These are phyloP conservation scores for Annulohypoxylon truncatum DNA, from an alignment of 2,329 filamentous ascomycete species.

Conservation along the genomic window DNA sequence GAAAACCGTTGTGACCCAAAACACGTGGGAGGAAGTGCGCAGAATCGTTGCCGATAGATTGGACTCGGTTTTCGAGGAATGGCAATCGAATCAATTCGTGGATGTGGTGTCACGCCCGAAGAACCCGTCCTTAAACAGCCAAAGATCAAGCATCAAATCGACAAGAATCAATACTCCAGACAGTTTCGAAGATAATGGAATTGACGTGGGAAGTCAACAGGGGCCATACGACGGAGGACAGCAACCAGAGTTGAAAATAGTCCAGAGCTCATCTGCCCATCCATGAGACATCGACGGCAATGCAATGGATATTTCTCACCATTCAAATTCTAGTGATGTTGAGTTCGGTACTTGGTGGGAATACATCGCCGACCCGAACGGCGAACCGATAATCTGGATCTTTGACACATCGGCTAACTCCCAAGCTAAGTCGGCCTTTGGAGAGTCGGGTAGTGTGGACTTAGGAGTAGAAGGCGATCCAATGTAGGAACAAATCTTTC, in stretches of 20 bases:
- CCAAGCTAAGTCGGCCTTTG: no score
- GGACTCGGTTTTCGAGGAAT: conserved; percentile 2
- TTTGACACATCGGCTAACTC: background rate
- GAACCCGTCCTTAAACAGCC: background rate
- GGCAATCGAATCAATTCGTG: background rate
- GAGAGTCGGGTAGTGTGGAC: background rate
- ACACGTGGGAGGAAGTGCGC: background rate
- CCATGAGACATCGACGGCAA: background rate
- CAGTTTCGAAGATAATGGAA: background rate
- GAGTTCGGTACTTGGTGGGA: background rate
- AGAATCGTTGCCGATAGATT: background rate
- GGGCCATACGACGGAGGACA: background rate
- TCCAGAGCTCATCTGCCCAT: background rate
- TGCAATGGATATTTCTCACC: background rate
- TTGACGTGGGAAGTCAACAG: background rate
- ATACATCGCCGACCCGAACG: background rate
- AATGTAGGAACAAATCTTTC: background rate
- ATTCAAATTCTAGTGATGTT: background rate
- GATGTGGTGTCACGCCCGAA: background rate
- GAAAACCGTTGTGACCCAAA: background rate
- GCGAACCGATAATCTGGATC: background rate
- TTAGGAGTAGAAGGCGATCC: no score
- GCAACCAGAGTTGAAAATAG: no score
- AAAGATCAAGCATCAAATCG: background rate
- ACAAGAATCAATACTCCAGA: background rate